These are phyloP conservation scores for Sugiyamaella lignohabitans DNA, from an alignment of 805 yeast genomes.

Conservation along the genomic window DNA sequence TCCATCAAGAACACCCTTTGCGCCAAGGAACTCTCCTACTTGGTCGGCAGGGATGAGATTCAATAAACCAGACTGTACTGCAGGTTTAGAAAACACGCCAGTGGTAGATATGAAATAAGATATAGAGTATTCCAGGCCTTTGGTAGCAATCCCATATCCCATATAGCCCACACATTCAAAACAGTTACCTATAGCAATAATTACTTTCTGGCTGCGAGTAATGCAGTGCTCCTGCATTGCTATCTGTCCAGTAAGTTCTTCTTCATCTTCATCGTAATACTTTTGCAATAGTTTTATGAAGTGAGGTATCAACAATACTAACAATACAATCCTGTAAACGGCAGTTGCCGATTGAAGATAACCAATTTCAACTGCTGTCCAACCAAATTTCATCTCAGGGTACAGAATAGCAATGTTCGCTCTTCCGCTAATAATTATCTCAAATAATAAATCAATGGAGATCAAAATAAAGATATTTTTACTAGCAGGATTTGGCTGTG, in stretches of 20 bases:
- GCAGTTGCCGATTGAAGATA: constrained; percentile 28
- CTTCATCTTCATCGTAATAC: constrained; percentile 15
- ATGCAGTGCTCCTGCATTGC: constrained; percentile 8
- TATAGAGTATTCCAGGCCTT: constrained; percentile 20
- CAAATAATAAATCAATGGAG: constrained; percentile 13
- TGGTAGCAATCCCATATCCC: constrained; percentile 22
- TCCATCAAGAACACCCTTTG: constrained; percentile 18
- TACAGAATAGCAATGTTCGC: constrained; percentile 22
- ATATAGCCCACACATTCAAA: constrained; percentile 24
- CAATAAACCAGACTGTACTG: constrained; percentile 25
- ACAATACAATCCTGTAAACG: constrained; percentile 24
- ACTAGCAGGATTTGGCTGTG: constrained; percentile 1
- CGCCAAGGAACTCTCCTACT: constrained; percentile 29
- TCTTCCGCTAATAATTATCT: constrained; percentile 14
- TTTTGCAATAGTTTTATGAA: constrained; percentile 17
- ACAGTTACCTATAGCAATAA: constrained; percentile 23
- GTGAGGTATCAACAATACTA: constrained; percentile 24
- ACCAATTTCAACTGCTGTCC: constrained; percentile 31
- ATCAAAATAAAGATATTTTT: constrained; percentile 14
- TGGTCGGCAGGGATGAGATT: constrained; percentile 26
- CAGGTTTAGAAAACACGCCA: constrained; percentile 26
- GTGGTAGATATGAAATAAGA: constrained; percentile 26
- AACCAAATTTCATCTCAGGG: constrained; percentile 27
- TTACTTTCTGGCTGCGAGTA: constrained; percentile 15
- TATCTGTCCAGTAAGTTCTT: constrained; percentile 14